A percentile compares a stretch with the other conserved stretches of the same genome.
phyloP scores from a whole-genome alignment of 768 basidiomycete species.

The Mycena galopus region DNA sequence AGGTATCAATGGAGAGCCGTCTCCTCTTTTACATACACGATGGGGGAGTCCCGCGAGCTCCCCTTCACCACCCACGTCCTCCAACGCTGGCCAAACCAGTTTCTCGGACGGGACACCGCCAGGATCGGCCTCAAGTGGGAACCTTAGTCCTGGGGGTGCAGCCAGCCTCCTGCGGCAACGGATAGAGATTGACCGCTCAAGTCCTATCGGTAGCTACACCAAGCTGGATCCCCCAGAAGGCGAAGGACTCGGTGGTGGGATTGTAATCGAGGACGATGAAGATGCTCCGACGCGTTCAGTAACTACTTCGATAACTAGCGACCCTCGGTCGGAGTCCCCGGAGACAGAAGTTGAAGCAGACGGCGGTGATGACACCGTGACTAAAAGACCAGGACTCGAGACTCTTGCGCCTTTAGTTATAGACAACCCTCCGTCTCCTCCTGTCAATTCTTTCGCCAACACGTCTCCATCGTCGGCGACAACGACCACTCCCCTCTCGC shows the following conservation, averaged over 20 bases:
- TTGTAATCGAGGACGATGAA: constrained; percentile 64
- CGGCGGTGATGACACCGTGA: constrained; percentile 4
- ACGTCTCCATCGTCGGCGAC: constrained; percentile 20
- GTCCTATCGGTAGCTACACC: constrained; percentile 27
- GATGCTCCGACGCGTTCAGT: constrained; percentile 34
- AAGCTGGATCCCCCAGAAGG: constrained; percentile 29
- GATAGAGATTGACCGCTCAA: constrained; percentile 47
- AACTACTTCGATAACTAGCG: constrained; percentile 6
- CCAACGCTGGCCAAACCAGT: constrained; percentile 29
- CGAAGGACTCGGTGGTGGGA: constrained; percentile 45
- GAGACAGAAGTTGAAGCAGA: constrained; percentile 45
- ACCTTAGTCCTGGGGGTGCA: constrained; percentile 45
- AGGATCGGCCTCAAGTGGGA: constrained; percentile 34
- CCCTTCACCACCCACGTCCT: constrained; percentile 34
- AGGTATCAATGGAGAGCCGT: constrained; percentile 33
- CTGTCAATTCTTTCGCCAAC: constrained; percentile 1
- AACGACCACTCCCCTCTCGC: constrained; percentile 32
- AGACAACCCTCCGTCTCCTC: constrained; percentile 5
- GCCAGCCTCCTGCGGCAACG: constrained; percentile 54
- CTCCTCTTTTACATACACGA: constrained; percentile 55
- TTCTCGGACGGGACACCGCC: constrained; percentile 34
- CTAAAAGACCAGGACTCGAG: constrained; percentile 10
- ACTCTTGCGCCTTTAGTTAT: constrained; percentile 33
- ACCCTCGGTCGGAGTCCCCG: constrained; percentile 36
- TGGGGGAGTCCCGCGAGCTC: constrained; percentile 54